These are phyloP conservation scores for Barnettozyma hawaiiensis DNA, from an alignment of 1,139 yeast species.

Conservation along the genomic window DNA sequence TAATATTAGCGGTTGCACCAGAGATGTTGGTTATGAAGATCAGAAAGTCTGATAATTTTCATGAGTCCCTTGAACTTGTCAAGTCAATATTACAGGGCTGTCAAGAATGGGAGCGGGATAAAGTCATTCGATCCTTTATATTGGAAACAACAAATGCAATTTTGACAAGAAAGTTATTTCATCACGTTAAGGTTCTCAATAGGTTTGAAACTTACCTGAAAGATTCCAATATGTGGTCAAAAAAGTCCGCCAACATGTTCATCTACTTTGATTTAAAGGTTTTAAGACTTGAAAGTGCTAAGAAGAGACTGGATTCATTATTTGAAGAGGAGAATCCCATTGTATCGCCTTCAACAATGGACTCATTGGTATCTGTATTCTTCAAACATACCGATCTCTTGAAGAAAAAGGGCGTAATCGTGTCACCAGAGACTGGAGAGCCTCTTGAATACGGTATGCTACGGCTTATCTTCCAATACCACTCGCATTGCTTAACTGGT, in stretches of 20 bases:
- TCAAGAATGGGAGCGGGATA: slow-evolving; percentile 1
- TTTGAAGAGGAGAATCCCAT: slow-evolving; percentile 1
- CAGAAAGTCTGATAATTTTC: slow-evolving; percentile 7
- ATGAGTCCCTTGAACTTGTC: slow-evolving; percentile 13
- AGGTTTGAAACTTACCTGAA: slow-evolving; percentile 12
- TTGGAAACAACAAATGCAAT: slow-evolving; percentile 12
- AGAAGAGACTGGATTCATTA: slow-evolving; percentile 8
- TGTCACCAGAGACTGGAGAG: neutral
- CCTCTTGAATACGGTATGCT: slow-evolving; percentile 3
- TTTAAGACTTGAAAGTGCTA: slow-evolving; percentile 10
- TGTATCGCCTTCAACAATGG: slow-evolving; percentile 12
- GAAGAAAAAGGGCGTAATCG: slow-evolving; percentile 1
- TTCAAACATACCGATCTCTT: slow-evolving; percentile 3
- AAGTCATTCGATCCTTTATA: slow-evolving; percentile 10
- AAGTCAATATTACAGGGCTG: slow-evolving; percentile 8
- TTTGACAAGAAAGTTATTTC: slow-evolving; percentile 2
- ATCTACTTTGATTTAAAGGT: slow-evolving; percentile 15
- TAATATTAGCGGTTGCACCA: neutral
- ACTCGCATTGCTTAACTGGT: slow-evolving; percentile 3
- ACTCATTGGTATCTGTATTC: slow-evolving; percentile 1
- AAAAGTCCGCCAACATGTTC: slow-evolving; percentile 11
- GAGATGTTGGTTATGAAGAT: slow-evolving; percentile 7
- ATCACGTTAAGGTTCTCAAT: slow-evolving; percentile 10
- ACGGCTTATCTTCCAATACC: slow-evolving; percentile 4
- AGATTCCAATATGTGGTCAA: slow-evolving; percentile 9